These are phyloP conservation scores for Halenospora varia DNA, from an alignment of 495 filamentous ascomycete species.

Conservation along the genomic window DNA sequence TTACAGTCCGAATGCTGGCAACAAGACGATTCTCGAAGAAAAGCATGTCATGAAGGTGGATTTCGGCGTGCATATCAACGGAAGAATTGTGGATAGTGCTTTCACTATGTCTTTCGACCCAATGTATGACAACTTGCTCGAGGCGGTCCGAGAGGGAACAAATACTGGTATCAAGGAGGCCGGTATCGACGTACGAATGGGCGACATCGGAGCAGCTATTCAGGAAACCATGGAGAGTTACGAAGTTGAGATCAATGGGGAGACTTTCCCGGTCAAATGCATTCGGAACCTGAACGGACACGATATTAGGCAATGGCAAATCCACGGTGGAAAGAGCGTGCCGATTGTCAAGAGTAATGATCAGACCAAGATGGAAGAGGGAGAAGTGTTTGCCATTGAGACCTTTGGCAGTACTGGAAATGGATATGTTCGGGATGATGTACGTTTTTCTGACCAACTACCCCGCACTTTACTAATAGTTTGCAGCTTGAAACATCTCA, in stretches of 20 bases:
- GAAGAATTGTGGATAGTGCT: constrained; percentile 86
- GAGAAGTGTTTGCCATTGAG: constrained; percentile 89
- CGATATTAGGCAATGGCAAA: constrained; percentile 79
- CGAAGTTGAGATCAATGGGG: constrained; percentile 74
- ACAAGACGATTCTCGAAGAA: constrained; percentile 74
- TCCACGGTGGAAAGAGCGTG: constrained; percentile 86
- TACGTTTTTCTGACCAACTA: constrained; percentile 24
- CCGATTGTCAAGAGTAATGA: constrained; percentile 82
- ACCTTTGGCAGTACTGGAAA: constrained; percentile 93
- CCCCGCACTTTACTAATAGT: constrained; percentile 4
- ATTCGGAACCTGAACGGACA: constrained; percentile 90
- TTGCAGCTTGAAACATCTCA: constrained; percentile 65
- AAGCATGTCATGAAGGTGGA: constrained; percentile 93
- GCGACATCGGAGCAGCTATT: constrained; percentile 71
- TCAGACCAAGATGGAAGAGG: constrained; percentile 90
- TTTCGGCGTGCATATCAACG: constrained; percentile 88
- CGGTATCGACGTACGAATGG: constrained; percentile 76
- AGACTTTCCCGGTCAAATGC: constrained; percentile 74
- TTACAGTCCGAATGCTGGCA: constrained; percentile 88
- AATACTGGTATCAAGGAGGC: constrained; percentile 83
- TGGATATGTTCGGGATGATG: constrained; percentile 77
- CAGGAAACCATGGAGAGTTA: constrained; percentile 91
- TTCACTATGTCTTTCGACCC: constrained; percentile 89
- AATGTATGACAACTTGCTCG: constrained; percentile 77
- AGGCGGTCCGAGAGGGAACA: constrained; percentile 80